Percentiles rank a stretch among this genome's conserved stretches.
These are phyloP conservation scores for Trypanosoma conorhini DNA, from an alignment of 208 protist species.

Conservation along the genomic window DNA sequence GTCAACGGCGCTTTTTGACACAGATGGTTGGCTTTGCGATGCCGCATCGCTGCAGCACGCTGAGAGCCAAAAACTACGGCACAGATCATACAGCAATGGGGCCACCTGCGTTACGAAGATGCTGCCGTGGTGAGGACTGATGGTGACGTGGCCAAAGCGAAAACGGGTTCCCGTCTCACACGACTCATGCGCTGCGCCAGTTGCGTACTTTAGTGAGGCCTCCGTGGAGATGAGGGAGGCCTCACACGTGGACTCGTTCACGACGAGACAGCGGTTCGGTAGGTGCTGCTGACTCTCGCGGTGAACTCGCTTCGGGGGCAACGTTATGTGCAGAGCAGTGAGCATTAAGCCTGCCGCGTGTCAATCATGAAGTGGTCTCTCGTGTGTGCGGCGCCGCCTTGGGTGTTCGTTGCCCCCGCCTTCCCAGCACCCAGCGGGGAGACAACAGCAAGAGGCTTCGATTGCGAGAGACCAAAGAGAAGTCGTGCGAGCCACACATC, in stretches of 20 bases:
- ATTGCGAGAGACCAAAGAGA: background rate
- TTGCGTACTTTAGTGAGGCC: conserved; percentile 15
- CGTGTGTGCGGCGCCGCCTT: background rate
- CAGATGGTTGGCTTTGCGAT: background rate
- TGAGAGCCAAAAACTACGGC: conserved; percentile 13
- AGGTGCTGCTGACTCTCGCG: background rate
- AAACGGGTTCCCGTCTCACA: conserved; percentile 17
- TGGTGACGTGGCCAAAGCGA: conserved; percentile 31
- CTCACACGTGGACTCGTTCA: conserved; percentile 24
- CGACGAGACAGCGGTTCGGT: conserved; percentile 32
- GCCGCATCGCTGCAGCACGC: background rate
- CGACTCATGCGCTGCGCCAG: background rate
- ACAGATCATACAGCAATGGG: conserved; percentile 37
- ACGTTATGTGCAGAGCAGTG: conserved; percentile 33
- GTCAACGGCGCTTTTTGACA: background rate
- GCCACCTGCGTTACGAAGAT: conserved; percentile 32
- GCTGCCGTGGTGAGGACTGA: conserved; percentile 34
- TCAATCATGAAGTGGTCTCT: background rate
- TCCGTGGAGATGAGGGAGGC: conserved; percentile 25
- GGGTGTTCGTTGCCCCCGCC: background rate
- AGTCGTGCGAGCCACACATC: background rate
- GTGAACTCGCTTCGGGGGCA: conserved; percentile 18
- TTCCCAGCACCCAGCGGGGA: background rate
- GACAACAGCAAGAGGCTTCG: background rate
- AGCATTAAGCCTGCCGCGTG: conserved; percentile 10